phyloP scores from a whole-genome alignment of 306 rosid species.

The Vicia faba region DNA sequence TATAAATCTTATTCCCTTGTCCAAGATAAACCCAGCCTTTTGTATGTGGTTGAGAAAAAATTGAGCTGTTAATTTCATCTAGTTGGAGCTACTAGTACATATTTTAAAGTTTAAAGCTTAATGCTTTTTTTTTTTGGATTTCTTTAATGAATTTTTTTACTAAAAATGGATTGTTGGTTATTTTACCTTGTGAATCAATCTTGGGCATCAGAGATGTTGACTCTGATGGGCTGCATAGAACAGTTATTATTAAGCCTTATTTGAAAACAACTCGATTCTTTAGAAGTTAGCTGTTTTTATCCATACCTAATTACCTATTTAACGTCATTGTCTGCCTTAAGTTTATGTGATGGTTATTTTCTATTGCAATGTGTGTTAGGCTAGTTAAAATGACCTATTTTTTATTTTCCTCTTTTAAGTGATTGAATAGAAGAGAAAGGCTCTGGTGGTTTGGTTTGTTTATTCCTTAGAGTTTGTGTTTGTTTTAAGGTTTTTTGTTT shows the following conservation, averaged over 20 bases:
- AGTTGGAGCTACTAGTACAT: constrained; percentile 3
- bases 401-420: background rate
- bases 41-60: constrained; percentile 4
- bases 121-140: background rate
- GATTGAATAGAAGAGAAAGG: background rate
- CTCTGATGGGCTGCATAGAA: constrained; percentile 11
- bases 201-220: background rate
- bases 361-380: constrained; percentile 39
- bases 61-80: background rate
- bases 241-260: background rate
- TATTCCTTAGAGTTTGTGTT: constrained; percentile 3
- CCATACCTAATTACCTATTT: background rate
- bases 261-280: constrained; percentile 11
- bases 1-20: constrained; percentile 4
- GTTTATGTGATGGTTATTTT: constrained; percentile 20
- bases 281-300: background rate
- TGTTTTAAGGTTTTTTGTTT: constrained; percentile 1
- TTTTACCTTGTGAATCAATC: constrained; percentile 10
- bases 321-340: constrained; percentile 10
- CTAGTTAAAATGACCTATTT: constrained; percentile 10
- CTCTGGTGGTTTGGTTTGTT: background rate
- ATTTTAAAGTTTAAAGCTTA: background rate
- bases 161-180: background rate
- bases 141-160: background rate
- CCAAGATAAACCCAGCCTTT: constrained; percentile 5